Base-by-base conservation (phyloP, 345 rosid genomes). In the Carallia pectinifolia region DNA sequence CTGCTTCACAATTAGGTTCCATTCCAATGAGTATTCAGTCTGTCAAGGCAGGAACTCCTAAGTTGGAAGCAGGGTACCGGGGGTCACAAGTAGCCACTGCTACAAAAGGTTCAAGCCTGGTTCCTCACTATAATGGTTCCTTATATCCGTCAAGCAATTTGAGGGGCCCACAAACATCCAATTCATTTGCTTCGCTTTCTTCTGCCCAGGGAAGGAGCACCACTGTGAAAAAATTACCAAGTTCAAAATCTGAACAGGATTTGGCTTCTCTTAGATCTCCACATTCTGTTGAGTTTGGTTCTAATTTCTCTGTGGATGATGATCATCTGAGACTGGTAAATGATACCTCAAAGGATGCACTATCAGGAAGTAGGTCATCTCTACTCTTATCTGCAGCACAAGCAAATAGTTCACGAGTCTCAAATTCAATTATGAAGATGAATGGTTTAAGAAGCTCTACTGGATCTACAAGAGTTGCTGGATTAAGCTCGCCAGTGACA, bases 171-270 rank as follows among this genome's bases (percentile, higher is more conserved):
- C 67, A 61, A 39, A 88, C 84, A 7, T 82, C 90, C 67, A 83
- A 72, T 77, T 84, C 94, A 62, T 82, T 67, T 70, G 73, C 80
- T 78, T 69, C 79, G 10, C 68, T 85, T 52, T 80, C 97, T 50
- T 75, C 90, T 72, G 88, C 72, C 48, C 67, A 75, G 54, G 92
- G 82, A 73, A 85, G 88, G 79, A 71, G 66, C 61, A 34, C 86
- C 53, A 34, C 84, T 74, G 73, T 53, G 59, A 89, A 81, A 81
- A 86, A 79, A 55, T 69, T 83, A 54, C 63, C 91, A 50, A 80
- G 84, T 68, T 88, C 96, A 67, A 93, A 88, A 79, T 88, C 97
- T 72, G 93, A 88, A 48, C 93, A 89, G 84, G 94, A 93, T 80
- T 81, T 90, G 81, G 62, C 85, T 77, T 87, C 96, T 62, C 82